These are phyloP conservation scores for Pleurotus giganteus DNA, from an alignment of 768 basidiomycete species.

Conservation along the genomic window DNA sequence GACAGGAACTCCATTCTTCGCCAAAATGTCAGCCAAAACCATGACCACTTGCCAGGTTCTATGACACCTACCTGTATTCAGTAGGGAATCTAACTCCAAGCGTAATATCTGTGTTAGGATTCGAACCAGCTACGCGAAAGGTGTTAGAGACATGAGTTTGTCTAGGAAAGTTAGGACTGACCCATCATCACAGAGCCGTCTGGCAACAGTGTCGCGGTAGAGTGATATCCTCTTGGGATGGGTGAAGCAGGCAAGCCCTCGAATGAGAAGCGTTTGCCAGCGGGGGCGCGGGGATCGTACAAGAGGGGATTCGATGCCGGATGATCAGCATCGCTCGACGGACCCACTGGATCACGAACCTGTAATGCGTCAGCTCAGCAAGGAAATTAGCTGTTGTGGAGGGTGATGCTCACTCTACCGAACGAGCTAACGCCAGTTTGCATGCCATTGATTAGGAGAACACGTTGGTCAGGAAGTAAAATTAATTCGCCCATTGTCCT, in stretches of 20 bases:
- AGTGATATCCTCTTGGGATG: conserved; percentile 34
- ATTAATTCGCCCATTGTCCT: conserved; percentile 37
- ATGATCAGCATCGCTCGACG: conserved; percentile 36
- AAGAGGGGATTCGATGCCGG: conserved; percentile 29
- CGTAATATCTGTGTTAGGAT: conserved; percentile 36
- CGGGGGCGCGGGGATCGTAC: conserved; percentile 28
- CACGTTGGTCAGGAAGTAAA: conserved; percentile 37
- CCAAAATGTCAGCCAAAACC: background rate
- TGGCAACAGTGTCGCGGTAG: conserved; percentile 27
- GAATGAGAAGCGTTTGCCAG: conserved; percentile 26
- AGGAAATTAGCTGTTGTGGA: background rate
- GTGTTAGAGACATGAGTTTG: background rate
- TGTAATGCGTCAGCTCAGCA: background rate
- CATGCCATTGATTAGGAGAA: conserved; percentile 42
- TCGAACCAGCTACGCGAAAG: conserved; percentile 39
- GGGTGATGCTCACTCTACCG: conserved; percentile 22
- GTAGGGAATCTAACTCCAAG: conserved; percentile 19
- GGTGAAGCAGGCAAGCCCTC: conserved; percentile 27
- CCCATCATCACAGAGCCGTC: conserved; percentile 30
- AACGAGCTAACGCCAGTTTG: conserved; percentile 39
- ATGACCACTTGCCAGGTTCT: background rate
- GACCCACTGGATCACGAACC: conserved; percentile 26
- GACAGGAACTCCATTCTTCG: conserved; percentile 37
- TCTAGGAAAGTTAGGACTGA: background rate
- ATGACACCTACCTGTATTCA: conserved; percentile 29